Evolutionary conservation across 2,329 filamentous ascomycete genomes (phyloP).

Genomic region (Colletotrichum sp.): DNA sequence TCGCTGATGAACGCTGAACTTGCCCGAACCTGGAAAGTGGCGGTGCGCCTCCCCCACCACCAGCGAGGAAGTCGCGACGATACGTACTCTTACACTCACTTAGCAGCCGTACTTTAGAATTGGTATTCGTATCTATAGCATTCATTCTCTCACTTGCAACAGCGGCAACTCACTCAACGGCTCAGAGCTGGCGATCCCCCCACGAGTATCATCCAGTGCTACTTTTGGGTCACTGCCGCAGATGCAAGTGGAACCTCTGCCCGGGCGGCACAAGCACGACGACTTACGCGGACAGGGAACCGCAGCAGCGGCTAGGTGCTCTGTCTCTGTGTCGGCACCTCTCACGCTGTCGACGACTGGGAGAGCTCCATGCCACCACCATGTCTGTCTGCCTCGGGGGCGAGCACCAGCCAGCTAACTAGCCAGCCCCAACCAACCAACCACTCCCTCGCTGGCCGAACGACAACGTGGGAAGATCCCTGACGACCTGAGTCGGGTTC

Average conservation of each 20-base stretch:
- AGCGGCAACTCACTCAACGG: neutral
- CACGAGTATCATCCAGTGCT: neutral
- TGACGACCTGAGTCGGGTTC: neutral
- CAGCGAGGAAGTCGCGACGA: neutral
- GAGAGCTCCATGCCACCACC: neutral
- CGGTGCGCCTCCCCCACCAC: conserved; percentile 3
- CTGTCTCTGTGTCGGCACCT: neutral
- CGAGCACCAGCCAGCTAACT: neutral
- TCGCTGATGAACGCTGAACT: neutral
- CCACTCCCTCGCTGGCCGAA: neutral
- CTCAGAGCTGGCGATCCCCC: neutral
- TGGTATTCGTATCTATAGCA: neutral
- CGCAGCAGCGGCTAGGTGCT: neutral
- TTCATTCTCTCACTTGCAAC: neutral
- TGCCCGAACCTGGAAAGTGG: conserved; percentile 2
- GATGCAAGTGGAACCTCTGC: neutral
- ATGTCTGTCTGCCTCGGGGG: neutral
- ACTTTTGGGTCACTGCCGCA: neutral
- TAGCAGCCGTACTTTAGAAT: neutral
- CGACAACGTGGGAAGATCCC: neutral
- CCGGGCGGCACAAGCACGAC: neutral
- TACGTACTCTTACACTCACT: neutral
- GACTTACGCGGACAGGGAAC: conserved; percentile 11
- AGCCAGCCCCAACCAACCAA: too few species aligned
- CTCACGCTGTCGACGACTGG: neutral